Conservation (phyloP, 2,329 filamentous ascomycete species). For the Diaporthe caulivora region DNA sequence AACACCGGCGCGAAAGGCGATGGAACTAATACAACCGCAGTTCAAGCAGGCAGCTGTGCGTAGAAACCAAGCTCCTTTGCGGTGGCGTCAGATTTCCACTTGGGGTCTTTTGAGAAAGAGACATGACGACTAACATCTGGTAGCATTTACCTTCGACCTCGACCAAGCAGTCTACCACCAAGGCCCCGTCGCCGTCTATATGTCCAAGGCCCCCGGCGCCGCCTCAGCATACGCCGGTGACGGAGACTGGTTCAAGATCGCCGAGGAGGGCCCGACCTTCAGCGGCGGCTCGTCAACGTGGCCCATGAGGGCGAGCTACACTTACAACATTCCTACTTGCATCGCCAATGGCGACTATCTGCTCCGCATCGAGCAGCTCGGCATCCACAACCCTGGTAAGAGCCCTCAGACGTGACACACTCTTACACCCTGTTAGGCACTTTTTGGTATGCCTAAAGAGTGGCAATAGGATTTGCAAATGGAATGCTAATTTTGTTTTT, state of each 20-base stretch:
- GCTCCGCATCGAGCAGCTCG: slow-evolving; percentile 56
- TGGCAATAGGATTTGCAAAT: too few species aligned
- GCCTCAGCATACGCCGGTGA: slow-evolving; percentile 27
- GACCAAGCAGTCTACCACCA: slow-evolving; percentile 59
- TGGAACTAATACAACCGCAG: slow-evolving; percentile 49
- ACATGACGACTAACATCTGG: neutral
- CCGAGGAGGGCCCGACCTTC: slow-evolving; percentile 48
- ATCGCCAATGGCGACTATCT: slow-evolving; percentile 35
- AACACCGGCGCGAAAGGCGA: slow-evolving; percentile 53
- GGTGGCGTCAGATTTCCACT: too few species aligned
- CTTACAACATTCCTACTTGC: slow-evolving; percentile 31
- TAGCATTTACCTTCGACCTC: slow-evolving; percentile 52
- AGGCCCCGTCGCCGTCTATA: slow-evolving; percentile 54
- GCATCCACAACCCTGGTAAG: slow-evolving; percentile 66
- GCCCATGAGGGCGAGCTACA: slow-evolving; percentile 62
- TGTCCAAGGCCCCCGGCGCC: slow-evolving; percentile 41
- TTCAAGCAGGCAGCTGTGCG: slow-evolving; percentile 51
- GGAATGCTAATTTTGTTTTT: too few species aligned
- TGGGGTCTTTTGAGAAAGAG: too few species aligned
- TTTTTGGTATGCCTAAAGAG: too few species aligned
- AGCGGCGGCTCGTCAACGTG: slow-evolving; percentile 47
- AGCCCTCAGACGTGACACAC: too few species aligned
- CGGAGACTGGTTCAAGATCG: slow-evolving; percentile 37
- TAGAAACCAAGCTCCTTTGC: neutral
- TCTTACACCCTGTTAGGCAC: too few species aligned